Base-by-base conservation (phyloP, 305 asterid species). In the Euphrasia arctica region DNA sequence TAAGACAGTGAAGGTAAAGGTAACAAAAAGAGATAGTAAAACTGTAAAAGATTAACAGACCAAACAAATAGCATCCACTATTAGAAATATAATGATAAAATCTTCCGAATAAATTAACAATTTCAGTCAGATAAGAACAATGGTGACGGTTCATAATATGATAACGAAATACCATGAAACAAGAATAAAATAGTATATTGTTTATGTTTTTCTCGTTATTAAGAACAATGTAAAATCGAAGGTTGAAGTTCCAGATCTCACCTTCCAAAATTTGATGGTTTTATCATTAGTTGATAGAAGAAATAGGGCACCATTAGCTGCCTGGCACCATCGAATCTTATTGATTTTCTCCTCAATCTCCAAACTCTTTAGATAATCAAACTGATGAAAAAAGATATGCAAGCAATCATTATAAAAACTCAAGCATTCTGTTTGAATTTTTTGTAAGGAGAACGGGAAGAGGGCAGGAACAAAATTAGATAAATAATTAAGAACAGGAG, bases 281-380 rank as follows among this genome's bases (percentile, higher is more conserved):
- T 94, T 94, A 80, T 94, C 96, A 79, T 94, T 94, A 74, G 97
- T 88, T 58, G 99, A 94, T 74, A 94, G 82, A 73, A 94, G 96
- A 80, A 90, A 90, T 72, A 86, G 86, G 59, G 97, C 93, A 66
- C 99, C 95, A 74, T 88, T 91, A 58, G 96, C 88, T 50, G 86
- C 80, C 81, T 88, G 97, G 80, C 97, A 90, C 97, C 97, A 93
- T 56, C 96, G 80, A 54, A 93, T 93, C 84, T 90, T 90, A 90
- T 90, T 93, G 80, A 93, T 88, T 78, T 93, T 93, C 84, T 93
- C 99, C 82, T 93, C 99, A 27, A 93, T 94, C 79, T 94, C 97
- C 91, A 94, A 79, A 85, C 99, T 94, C 83, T 90, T 94, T 70
- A 94, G 95, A 79, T 94, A 90, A 81, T 93, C 99, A 71, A 93